Percentiles rank a stretch among this genome's conserved stretches.
phyloP scores from a whole-genome alignment of 2,329 filamentous ascomycete genomes.

The Myriosclerotinia duriaeana region DNA sequence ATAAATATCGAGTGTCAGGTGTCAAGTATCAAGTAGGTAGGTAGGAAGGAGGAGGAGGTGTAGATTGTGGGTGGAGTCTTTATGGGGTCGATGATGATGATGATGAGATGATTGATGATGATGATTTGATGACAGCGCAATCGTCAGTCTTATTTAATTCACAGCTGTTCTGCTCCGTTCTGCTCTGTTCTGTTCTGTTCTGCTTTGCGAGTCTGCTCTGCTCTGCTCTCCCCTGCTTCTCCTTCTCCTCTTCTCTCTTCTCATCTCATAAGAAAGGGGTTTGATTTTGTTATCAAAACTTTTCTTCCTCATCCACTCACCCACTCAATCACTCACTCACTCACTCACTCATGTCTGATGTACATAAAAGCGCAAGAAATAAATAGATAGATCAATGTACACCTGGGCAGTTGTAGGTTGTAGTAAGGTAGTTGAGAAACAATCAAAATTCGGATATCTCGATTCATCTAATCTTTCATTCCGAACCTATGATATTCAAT shows the following conservation, averaged over 20 bases:
- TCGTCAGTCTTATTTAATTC: conserved; percentile 1
- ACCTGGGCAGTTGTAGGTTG: not conserved
- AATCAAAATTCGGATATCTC: not conserved
- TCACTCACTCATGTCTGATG: not conserved
- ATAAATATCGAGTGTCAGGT: not conserved
- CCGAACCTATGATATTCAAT: conserved; percentile 4
- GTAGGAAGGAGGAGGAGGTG: not conserved
- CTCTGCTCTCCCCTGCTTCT: not conserved
- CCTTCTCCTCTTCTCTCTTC: too few relatives aligned
- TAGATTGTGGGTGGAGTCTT: conserved; percentile 6
- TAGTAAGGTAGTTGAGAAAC: not conserved
- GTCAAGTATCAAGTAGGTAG: not conserved
- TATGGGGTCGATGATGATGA: conserved; percentile 4
- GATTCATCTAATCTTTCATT: conserved; percentile 13
- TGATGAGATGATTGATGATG: conserved; percentile 8
- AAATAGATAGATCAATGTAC: conserved; percentile 7
- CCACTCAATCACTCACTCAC: not conserved
- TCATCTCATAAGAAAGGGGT: not conserved
- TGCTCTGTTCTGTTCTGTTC: too few relatives aligned
- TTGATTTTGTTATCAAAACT: not conserved
- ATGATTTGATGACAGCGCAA: conserved; percentile 16
- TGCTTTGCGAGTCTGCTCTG: too few relatives aligned
- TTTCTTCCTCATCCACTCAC: not conserved
- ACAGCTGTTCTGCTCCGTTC: not conserved
- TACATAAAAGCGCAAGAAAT: not conserved